Evolutionary conservation across 495 filamentous ascomycete genomes (phyloP).

Genomic region (Hypomontagnella monticulosa): DNA sequence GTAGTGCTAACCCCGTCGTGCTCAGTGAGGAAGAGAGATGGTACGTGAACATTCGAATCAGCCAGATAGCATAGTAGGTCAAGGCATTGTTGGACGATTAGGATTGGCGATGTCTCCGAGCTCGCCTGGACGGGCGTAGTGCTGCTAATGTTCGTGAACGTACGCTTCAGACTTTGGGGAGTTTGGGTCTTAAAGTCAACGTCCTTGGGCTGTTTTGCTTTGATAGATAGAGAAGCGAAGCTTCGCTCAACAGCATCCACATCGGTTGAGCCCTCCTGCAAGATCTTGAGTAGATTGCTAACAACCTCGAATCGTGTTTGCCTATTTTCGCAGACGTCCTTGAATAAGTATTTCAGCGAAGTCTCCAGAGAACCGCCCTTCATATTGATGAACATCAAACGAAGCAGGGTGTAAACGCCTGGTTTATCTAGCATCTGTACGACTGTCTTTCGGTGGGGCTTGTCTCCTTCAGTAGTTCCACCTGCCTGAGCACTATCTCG

Average conservation of each 20-base stretch:
- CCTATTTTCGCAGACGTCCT: slow-evolving; percentile 89
- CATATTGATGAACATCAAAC: slow-evolving; percentile 95
- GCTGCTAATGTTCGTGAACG: slow-evolving; percentile 64
- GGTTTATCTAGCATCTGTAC: slow-evolving; percentile 97
- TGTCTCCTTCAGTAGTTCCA: slow-evolving; percentile 54
- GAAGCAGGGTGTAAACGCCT: slow-evolving; percentile 90
- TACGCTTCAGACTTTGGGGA: slow-evolving; percentile 78
- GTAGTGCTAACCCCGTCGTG: slow-evolving; percentile 78
- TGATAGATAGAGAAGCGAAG: slow-evolving; percentile 89
- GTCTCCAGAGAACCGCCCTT: slow-evolving; percentile 79
- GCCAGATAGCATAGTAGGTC: slow-evolving; percentile 81
- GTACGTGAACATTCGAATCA: slow-evolving; percentile 80
- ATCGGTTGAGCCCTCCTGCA: slow-evolving; percentile 96
- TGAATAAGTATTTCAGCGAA: slow-evolving; percentile 84
- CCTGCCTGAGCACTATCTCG: slow-evolving; percentile 43
- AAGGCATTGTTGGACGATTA: slow-evolving; percentile 96
- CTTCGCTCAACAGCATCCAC: slow-evolving; percentile 93
- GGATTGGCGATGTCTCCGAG: slow-evolving; percentile 86
- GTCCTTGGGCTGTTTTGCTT: slow-evolving; percentile 81
- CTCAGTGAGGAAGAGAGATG: slow-evolving; percentile 94
- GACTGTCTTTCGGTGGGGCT: slow-evolving; percentile 78
- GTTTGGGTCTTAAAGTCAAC: slow-evolving; percentile 72
- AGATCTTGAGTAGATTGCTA: slow-evolving; percentile 87
- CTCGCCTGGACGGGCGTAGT: slow-evolving; percentile 60
- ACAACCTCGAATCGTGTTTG: slow-evolving; percentile 96